Evolutionary conservation across 2,329 filamentous ascomycete genomes (phyloP), one percentile per base, ranked within the genome.

Genomic region (Mariannaea elegans): DNA sequence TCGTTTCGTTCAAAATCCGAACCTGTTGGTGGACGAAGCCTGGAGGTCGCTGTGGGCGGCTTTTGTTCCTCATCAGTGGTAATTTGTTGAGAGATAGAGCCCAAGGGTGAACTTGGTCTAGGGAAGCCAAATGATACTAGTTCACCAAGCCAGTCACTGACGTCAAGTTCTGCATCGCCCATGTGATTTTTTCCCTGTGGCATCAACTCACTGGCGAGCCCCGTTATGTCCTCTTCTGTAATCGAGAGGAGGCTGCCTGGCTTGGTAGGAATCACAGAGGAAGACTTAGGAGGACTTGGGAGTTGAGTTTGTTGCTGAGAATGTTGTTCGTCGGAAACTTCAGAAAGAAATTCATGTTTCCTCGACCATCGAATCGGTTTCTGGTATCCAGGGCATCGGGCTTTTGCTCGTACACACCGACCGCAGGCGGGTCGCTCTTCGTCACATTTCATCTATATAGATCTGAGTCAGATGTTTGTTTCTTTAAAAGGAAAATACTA

Each of bases 371-470:
- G 41, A 7, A 64, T 44, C 31, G 47, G 19, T 29, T 52, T 52
- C n/a, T 53, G 44, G 44, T 64, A 64, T n/a, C 61, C 61, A 7
- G 61, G 59, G n/a, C 61, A 64, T 31, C 51, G 14, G 3, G 46
- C 46, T 2, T 50, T 53, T 5, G 59, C 61, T 10, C 61, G 44
- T 1, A 46, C 24, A 16, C 61, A 64, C 7, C 61, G 61, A 10
- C 61, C 61, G 32, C 61, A 64, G 10, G 53, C 36, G 0, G 61
- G 61, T 8, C 51, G 50, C 36, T 52, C 21, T 19, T 62, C 61
- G n/a, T 64, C 61, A 44, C 61, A 64, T 56, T 53, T 58, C 41
- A 58, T 59, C 61, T 63, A 21, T 3, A 7, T 4, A 14, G n/a
- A n/a, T 9, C 24, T 16, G 10, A 7, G 32, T 56, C 34, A 38